Base-by-base conservation (phyloP, 2,329 filamentous ascomycete species). In the Phialemoniopsis sp. region DNA sequence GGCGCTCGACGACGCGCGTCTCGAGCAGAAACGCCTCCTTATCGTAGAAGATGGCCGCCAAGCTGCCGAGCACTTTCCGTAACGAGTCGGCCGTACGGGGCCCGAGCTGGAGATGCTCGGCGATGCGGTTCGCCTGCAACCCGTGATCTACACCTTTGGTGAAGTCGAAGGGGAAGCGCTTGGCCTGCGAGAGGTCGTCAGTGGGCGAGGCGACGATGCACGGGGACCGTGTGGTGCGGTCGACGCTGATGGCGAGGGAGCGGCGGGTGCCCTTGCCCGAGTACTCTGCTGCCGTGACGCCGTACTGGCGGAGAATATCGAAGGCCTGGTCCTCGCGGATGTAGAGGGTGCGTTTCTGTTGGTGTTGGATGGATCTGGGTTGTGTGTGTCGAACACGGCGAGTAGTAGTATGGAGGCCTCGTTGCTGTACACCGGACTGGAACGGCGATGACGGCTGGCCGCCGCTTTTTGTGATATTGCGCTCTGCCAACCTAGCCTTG, bases 81-180 rank as follows among this genome's bases (percentile, higher is more conserved):
- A 82, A 57, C 17, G 68, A 60, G 3, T 62, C 57, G 43, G 63
- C 63, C 7, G 69, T 64, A 30, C 63, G 60, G 8, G 61, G 56
- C 8, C 67, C 64, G 17, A 87, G 66, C 36, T 75, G 65, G 15
- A 87, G 56, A 44, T 83, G 68, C 5, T 66, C 55, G 2, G 63
- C 55, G 28, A 79, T 60, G 4, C 63, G 57, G 17, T 49, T 40
- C 1, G 62, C 50, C 14, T 75, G 58, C 3, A 67, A 65, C 13
- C 58, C 53, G 21, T 26, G n/a, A 35, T 71, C 63, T 16, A 71
- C 67, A 1, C 71, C 67, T 8, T 58, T 53, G 13, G 57, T 57
- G 56, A 85, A 86, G 47, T 75, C 63, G 51, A 87, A 85, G 2
- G 83, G 75, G 46, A 86, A 81, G 32, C 62, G 73, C 39, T 66